A percentile compares a stretch with the other conserved stretches of the same genome.
These are phyloP conservation scores for Geotrichum klebahnii DNA, from an alignment of 1,139 yeast genomes.

Conservation along the genomic window DNA sequence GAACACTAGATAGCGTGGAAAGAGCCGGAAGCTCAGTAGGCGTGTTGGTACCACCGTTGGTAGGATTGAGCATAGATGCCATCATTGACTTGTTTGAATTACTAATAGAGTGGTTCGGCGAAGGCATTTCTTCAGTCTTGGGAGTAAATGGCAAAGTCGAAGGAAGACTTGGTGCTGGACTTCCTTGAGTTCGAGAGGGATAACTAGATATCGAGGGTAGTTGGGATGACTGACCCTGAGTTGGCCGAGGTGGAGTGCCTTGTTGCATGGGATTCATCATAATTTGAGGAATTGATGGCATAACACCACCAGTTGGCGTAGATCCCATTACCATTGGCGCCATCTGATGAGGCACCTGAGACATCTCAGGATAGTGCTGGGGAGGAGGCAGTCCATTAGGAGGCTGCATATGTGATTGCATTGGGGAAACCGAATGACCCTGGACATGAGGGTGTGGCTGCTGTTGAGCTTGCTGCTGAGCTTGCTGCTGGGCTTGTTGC, in stretches of 20 bases:
- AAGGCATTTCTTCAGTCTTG: neutral
- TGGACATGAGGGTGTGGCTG: neutral
- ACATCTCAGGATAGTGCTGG: neutral
- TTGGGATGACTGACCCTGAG: conserved; percentile 2
- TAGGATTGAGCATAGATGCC: conserved; percentile 3
- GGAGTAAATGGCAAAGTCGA: neutral
- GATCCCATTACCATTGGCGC: neutral
- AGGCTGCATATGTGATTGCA: neutral
- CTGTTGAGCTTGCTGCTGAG: conserved; percentile 9
- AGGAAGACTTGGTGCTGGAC: neutral
- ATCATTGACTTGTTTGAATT: neutral
- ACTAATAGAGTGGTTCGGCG: neutral
- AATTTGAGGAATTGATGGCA: conserved; percentile 9
- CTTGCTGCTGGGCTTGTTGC: conserved; percentile 1
- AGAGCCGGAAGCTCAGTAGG: no score
- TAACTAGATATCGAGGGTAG: conserved; percentile 7
- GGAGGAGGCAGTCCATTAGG: neutral
- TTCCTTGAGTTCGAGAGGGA: conserved; percentile 1
- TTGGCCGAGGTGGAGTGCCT: neutral
- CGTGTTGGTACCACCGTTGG: neutral
- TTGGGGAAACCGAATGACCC: neutral
- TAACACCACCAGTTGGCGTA: neutral
- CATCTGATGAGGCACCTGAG: neutral
- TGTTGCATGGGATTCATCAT: conserved; percentile 10
- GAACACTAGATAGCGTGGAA: no score